A percentile compares a stretch with the other conserved stretches of the same genome.
These are phyloP conservation scores for Fraxinus baroniana DNA, from an alignment of 305 asterid genomes.

Conservation along the genomic window DNA sequence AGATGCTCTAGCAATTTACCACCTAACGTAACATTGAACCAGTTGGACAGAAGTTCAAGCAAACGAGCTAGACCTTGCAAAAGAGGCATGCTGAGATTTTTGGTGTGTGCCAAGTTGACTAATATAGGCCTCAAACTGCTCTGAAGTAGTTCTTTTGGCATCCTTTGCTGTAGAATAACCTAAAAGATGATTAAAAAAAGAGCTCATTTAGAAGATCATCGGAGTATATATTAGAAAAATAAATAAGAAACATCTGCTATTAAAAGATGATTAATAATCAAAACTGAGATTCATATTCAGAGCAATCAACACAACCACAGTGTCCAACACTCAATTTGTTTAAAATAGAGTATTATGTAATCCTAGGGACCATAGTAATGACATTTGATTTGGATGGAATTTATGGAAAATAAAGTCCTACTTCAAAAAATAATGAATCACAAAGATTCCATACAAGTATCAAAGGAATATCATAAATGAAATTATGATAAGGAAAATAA, in stretches of 20 bases:
- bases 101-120: constrained; percentile 96
- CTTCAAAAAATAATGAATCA: neutral
- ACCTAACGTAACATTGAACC: constrained; percentile 99
- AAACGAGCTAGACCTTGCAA: constrained; percentile 98
- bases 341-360: neutral
- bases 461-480: neutral
- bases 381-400: neutral
- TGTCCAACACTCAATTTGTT: constrained; percentile 8
- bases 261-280: neutral
- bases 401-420: neutral
- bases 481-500: neutral
- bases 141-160: constrained; percentile 99
- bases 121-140: constrained; percentile 98
- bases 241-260: neutral
- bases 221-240: neutral
- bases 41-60: constrained; percentile 94
- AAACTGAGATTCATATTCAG: constrained; percentile 13
- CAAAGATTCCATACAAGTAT: constrained; percentile 14
- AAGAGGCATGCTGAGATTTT: constrained; percentile 98
- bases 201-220: constrained; percentile 11
- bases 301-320: constrained; percentile 3
- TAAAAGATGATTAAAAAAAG: constrained; percentile 33
- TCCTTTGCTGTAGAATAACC: constrained; percentile 95
- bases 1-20: constrained; percentile 98
- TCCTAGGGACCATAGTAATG: neutral